phyloP scores from a whole-genome alignment of 257 asterid species.

The Haberlea rhodopensis region DNA sequence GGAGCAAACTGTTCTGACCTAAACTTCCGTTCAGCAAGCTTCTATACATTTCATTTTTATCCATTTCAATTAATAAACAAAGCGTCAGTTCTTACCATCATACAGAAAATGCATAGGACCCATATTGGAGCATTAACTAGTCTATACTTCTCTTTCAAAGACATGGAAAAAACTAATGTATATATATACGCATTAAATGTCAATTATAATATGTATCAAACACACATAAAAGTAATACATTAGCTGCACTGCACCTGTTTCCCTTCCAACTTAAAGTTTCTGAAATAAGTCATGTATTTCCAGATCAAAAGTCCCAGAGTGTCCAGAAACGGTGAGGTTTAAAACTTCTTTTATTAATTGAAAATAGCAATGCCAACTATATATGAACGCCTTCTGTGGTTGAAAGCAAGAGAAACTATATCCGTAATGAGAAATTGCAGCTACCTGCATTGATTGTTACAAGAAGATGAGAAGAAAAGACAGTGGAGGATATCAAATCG shows the following conservation, averaged over 20 bases:
- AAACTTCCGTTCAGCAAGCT: too few relatives aligned
- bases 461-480: neutral
- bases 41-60: neutral
- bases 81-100: neutral
- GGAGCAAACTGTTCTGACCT: too few relatives aligned
- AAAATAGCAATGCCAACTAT: conserved; percentile 16
- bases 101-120: neutral
- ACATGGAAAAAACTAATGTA: too few relatives aligned
- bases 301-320: conserved; percentile 11
- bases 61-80: neutral
- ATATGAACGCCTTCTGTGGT: neutral
- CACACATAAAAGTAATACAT: too few relatives aligned
- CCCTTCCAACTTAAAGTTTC: conserved; percentile 5
- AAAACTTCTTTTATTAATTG: neutral
- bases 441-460: conserved; percentile 19
- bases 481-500: conserved; percentile 1
- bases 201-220: too few relatives aligned
- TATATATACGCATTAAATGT: too few relatives aligned
- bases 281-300: conserved; percentile 2
- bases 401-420: neutral
- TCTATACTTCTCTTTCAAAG: too few relatives aligned
- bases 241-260: neutral
- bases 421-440: conserved; percentile 14
- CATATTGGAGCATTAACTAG: neutral
- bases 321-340: neutral